Percentiles rank a stretch among this genome's conserved stretches.
Evolutionary conservation across 805 yeast genomes (phyloP).

Genomic region (Groenewaldozyma tartarivorans): DNA sequence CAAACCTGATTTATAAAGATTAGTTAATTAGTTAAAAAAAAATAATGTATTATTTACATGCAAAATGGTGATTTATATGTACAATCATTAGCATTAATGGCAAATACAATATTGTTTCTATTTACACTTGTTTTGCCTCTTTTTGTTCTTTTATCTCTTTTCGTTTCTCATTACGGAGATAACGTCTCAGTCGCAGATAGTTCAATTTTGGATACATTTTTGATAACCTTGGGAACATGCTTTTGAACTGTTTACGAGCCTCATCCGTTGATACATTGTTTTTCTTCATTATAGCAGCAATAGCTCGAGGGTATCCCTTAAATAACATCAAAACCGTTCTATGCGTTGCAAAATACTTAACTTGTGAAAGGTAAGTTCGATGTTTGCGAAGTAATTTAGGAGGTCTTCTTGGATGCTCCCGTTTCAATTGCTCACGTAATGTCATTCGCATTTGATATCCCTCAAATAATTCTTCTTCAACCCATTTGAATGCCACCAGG

Average conservation of each 20-base stretch:
- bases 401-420: neutral
- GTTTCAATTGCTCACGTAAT: neutral
- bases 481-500: neutral
- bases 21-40: too few species aligned
- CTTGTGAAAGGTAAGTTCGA: neutral
- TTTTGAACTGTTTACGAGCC: neutral
- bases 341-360: neutral
- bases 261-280: neutral
- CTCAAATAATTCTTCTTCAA: neutral
- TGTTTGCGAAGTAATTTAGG: neutral
- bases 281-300: neutral
- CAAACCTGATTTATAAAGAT: too few species aligned
- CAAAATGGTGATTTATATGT: too few species aligned
- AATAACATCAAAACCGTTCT: neutral
- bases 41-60: too few species aligned
- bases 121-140: too few species aligned
- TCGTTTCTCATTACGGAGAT: constrained; percentile 13
- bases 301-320: neutral
- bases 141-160: too few species aligned
- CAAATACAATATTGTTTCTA: too few species aligned
- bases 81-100: too few species aligned
- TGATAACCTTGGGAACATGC: neutral
- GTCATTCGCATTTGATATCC: neutral
- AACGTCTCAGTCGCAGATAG: neutral
- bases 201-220: neutral